Percentiles rank a stretch among this genome's conserved stretches.
Conservation (phyloP, 768 basidiomycete genomes). For the Termitomyces sp. region DNA sequence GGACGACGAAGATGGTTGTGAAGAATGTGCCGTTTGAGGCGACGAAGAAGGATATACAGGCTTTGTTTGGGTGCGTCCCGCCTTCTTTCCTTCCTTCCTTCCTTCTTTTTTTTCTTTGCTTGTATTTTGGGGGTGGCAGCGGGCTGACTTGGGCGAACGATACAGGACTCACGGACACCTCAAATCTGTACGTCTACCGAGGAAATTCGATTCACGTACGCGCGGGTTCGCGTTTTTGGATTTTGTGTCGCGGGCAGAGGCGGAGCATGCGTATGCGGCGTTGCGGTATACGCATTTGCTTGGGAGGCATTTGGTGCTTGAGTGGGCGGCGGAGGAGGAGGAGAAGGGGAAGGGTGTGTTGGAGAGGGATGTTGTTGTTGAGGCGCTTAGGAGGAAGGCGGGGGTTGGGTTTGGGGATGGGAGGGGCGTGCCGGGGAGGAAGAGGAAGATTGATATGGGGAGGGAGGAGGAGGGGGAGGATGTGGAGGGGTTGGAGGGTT, state of each 20-base stretch:
- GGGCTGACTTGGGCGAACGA: not conserved
- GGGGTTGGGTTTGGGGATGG: conserved; percentile 73
- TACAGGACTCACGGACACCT: conserved; percentile 81
- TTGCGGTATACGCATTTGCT: conserved; percentile 94
- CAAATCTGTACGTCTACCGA: conserved; percentile 91
- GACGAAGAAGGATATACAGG: conserved; percentile 85
- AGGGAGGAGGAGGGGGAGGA: conserved; percentile 31
- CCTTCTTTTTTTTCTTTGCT: not conserved
- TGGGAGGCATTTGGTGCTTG: conserved; percentile 88
- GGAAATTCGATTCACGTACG: conserved; percentile 82
- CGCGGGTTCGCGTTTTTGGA: conserved; percentile 98
- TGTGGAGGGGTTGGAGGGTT: conserved; percentile 26
- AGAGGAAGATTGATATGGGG: conserved; percentile 62
- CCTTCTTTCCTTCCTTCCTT: no score
- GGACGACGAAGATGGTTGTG: conserved; percentile 91
- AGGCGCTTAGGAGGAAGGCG: conserved; percentile 70
- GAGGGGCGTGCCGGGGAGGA: conserved; percentile 64
- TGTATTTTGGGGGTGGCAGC: not conserved
- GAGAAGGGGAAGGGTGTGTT: no score
- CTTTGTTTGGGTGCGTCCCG: conserved; percentile 79
- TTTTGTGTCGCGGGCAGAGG: conserved; percentile 85
- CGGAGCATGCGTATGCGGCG: conserved; percentile 81
- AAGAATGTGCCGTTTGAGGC: conserved; percentile 99
- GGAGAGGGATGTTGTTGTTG: no score
- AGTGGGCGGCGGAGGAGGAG: conserved; percentile 87